Conservation (phyloP, 495 filamentous ascomycete species). For the Friedmanniomyces endolithicus region DNA sequence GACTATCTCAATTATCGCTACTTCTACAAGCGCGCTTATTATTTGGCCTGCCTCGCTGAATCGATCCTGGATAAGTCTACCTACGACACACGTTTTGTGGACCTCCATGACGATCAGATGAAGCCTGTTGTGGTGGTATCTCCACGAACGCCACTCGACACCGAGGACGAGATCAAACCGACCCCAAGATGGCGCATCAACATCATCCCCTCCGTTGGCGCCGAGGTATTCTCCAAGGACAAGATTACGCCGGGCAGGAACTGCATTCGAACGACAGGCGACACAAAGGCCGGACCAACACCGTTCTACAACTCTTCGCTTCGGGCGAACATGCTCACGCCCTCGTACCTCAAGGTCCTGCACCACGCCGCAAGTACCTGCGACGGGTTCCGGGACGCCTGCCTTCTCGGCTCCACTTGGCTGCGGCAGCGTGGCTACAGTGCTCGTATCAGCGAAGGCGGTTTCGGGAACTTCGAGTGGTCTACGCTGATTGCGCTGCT, state of each 20-base stretch:
- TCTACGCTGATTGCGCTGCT: conserved; percentile 63
- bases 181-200: conserved; percentile 48
- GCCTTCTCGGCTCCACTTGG: conserved; percentile 77
- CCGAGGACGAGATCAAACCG: conserved; percentile 14
- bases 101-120: conserved; percentile 64
- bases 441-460: conserved; percentile 53
- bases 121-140: conserved; percentile 57
- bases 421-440: conserved; percentile 74
- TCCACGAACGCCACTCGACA: conserved; percentile 23
- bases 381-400: conserved; percentile 64
- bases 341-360: conserved; percentile 60
- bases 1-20: conserved; percentile 88
- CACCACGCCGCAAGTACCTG: conserved; percentile 53
- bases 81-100: conserved; percentile 49
- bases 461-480: conserved; percentile 94
- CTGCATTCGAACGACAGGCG: conserved; percentile 45
- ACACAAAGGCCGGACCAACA: conserved; percentile 39
- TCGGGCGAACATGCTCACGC: conserved; percentile 59
- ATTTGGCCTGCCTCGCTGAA: conserved; percentile 65
- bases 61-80: conserved; percentile 42
- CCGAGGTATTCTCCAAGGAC: conserved; percentile 48
- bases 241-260: conserved; percentile 61
- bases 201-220: conserved; percentile 62
- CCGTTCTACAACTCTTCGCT: conserved; percentile 84
- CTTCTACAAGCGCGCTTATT: conserved; percentile 90